These are phyloP conservation scores for Helotiales sp. DNA, from an alignment of 2,329 filamentous ascomycete species.

Conservation along the genomic window DNA sequence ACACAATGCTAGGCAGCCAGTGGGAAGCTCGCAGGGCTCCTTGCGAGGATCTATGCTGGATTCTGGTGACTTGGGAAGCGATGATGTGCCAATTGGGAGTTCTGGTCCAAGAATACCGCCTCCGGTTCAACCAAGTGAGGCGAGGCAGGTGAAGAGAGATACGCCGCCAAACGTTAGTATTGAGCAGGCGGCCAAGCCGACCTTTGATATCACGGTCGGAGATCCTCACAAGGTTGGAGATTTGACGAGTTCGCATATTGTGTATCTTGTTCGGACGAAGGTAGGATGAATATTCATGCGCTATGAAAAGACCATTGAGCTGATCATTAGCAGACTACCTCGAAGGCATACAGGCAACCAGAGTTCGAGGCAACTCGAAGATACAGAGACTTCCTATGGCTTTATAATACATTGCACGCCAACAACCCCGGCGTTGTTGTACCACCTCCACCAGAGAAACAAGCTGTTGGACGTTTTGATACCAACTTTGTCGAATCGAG, in stretches of 20 bases:
- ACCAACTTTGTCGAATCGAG: conserved; percentile 94
- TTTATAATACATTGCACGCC: conserved; percentile 90
- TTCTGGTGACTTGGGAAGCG: conserved; percentile 71
- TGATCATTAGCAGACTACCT: conserved; percentile 68
- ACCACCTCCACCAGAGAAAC: conserved; percentile 95
- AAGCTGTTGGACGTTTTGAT: conserved; percentile 94
- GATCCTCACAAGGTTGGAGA: conserved; percentile 98
- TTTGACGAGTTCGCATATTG: conserved; percentile 93
- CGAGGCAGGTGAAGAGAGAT: conserved; percentile 51
- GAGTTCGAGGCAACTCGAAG: conserved; percentile 93
- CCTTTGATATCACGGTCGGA: conserved; percentile 86
- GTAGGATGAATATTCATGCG: conserved; percentile 50
- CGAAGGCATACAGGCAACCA: conserved; percentile 89
- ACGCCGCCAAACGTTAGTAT: conserved; percentile 80
- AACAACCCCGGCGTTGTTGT: conserved; percentile 96
- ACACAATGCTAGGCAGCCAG: conserved; percentile 49
- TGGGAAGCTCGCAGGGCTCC: conserved; percentile 46
- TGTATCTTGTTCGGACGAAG: conserved; percentile 93
- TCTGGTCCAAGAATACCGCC: conserved; percentile 63
- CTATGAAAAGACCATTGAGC: conserved; percentile 10
- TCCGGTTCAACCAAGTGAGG: conserved; percentile 58
- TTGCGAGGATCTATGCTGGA: conserved; percentile 56
- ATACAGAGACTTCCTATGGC: conserved; percentile 96
- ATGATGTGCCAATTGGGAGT: conserved; percentile 44
- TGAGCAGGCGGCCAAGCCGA: conserved; percentile 90